phyloP scores from a whole-genome alignment of 805 yeast species.

The Metschnikowia lochheadii region DNA sequence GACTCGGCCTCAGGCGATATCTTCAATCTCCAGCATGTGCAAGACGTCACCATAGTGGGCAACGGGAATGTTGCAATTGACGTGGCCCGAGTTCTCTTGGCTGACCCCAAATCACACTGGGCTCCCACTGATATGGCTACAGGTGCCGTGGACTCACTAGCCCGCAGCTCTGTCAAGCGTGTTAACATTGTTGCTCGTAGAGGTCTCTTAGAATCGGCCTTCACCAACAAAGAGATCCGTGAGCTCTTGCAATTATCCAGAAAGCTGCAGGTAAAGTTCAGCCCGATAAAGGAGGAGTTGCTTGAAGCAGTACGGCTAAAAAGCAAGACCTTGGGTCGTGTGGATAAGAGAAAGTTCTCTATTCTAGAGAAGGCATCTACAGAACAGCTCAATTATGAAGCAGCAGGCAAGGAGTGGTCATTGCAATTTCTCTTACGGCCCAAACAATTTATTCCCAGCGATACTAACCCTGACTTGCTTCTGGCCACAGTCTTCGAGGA shows the following conservation, averaged over 20 bases:
- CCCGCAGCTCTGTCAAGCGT: slow-evolving; percentile 49
- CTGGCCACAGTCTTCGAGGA: slow-evolving; percentile 46
- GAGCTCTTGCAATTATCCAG: slow-evolving; percentile 64
- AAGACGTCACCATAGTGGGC: slow-evolving; percentile 79
- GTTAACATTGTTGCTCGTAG: slow-evolving; percentile 81
- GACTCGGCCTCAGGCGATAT: slow-evolving; percentile 29
- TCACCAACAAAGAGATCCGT: slow-evolving; percentile 87
- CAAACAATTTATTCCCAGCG: slow-evolving; percentile 40
- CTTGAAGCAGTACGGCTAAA: slow-evolving; percentile 24
- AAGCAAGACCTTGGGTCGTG: slow-evolving; percentile 42
- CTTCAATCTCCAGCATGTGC: slow-evolving; percentile 53
- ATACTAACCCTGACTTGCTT: slow-evolving; percentile 34
- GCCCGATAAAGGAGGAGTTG: slow-evolving; percentile 32
- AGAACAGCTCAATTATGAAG: neutral
- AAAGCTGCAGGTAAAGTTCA: slow-evolving; percentile 45
- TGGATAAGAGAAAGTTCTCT: slow-evolving; percentile 61
- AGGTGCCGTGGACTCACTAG: slow-evolving; percentile 53
- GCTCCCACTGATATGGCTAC: slow-evolving; percentile 66
- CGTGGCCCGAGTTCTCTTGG: slow-evolving; percentile 73
- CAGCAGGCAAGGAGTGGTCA: slow-evolving; percentile 46
- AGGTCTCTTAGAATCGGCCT: slow-evolving; percentile 81
- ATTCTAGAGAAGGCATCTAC: slow-evolving; percentile 49
- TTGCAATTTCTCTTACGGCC: slow-evolving; percentile 73
- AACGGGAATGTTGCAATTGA: slow-evolving; percentile 97
- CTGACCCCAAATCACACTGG: slow-evolving; percentile 54